Conservation (phyloP, 495 filamentous ascomycete species). For the Penicillium robsamsonii region DNA sequence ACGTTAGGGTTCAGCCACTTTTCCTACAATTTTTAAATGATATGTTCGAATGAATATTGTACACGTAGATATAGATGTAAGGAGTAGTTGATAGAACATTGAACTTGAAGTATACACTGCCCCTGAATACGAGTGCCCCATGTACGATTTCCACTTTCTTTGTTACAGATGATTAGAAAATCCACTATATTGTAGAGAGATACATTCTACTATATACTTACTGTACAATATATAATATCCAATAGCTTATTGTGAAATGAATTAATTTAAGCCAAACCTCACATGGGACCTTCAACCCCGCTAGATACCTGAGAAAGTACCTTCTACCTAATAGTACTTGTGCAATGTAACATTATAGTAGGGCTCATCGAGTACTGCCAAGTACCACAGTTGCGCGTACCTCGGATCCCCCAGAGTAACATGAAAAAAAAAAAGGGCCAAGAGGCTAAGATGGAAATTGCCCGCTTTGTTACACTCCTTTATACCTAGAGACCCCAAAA, state of each 20-base stretch:
- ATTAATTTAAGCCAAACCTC: background rate
- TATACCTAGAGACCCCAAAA: background rate
- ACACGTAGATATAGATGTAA: background rate
- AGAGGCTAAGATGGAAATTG: background rate
- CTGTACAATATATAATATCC: too few species aligned
- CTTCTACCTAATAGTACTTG: conserved; percentile 9
- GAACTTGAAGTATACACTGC: background rate
- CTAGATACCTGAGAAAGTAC: background rate
- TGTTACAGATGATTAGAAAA: background rate
- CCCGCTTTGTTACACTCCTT: conserved; percentile 1
- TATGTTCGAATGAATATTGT: background rate
- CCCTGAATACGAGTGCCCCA: background rate
- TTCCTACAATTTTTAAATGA: conserved; percentile 3
- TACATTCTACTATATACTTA: too few species aligned
- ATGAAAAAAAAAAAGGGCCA: background rate
- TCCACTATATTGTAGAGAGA: too few species aligned
- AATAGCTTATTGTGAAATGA: background rate
- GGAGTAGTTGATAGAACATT: too few species aligned
- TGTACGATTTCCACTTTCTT: background rate
- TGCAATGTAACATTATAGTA: conserved; percentile 5
- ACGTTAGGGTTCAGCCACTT: conserved; percentile 21
- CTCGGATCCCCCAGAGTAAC: conserved; percentile 4
- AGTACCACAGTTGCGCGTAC: conserved; percentile 10
- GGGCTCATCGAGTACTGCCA: conserved; percentile 1
- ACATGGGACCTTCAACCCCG: conserved; percentile 2